A percentile compares a stretch with the other conserved stretches of the same genome.
Conservation (phyloP, 805 yeast genomes). For the Peterozyma toletana region DNA sequence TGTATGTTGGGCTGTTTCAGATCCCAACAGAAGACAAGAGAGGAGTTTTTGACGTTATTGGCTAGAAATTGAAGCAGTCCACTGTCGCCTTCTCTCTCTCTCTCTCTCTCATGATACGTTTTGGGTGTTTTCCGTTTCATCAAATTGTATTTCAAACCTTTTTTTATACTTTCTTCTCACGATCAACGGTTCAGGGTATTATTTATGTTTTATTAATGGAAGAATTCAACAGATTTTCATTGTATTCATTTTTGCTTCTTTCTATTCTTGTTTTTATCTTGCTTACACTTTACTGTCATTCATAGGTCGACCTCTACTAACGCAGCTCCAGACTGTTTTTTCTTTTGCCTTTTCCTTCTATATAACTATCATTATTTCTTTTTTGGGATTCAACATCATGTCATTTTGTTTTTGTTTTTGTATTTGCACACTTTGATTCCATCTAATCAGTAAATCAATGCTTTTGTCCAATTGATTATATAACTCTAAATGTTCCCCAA, state of each 20-base stretch:
- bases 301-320: background rate
- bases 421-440: too few relatives aligned
- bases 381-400: constrained; percentile 5
- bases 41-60: constrained; percentile 82
- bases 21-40: constrained; percentile 90
- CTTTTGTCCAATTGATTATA: too few relatives aligned
- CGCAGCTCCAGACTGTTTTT: background rate
- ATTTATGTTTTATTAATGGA: background rate
- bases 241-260: background rate
- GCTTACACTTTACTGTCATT: background rate
- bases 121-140: too few relatives aligned
- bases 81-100: background rate
- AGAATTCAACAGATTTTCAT: constrained; percentile 7
- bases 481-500: too few relatives aligned
- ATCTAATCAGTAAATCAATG: too few relatives aligned
- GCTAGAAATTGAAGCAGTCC: constrained; percentile 40
- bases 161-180: background rate
- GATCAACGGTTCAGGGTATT: background rate
- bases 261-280: background rate
- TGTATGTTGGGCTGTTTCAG: constrained; percentile 97
- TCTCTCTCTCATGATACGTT: background rate
- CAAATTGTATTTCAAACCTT: background rate
- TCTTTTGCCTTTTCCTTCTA: background rate
- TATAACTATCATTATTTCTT: background rate
- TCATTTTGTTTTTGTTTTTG: too few relatives aligned